phyloP scores from a whole-genome alignment of 1,284 basidiomycete species.

The Naganishia cerealis region DNA sequence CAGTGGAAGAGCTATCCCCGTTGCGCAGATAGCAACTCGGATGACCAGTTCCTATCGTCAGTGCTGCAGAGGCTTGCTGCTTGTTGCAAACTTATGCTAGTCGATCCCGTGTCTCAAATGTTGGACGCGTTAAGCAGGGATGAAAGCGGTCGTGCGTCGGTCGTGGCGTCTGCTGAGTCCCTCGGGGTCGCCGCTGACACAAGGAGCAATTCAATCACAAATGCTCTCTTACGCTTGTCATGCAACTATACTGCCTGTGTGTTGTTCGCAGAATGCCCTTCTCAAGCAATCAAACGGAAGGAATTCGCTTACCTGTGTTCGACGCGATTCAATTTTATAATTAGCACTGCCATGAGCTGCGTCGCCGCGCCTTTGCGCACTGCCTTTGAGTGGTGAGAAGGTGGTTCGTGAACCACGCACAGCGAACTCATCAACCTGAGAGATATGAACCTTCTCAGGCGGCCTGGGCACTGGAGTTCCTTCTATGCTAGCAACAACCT shows the following conservation, averaged over 20 bases:
- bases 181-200: neutral
- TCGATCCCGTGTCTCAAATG: conserved; percentile 20
- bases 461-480: too few species aligned
- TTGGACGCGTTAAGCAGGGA: conserved; percentile 5
- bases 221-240: too few species aligned
- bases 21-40: neutral
- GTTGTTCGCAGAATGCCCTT: neutral
- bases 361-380: too few species aligned
- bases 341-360: conserved; percentile 22
- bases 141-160: conserved; percentile 4
- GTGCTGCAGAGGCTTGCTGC: neutral
- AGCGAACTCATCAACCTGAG: too few species aligned
- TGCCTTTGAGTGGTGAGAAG: too few species aligned
- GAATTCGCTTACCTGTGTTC: conserved; percentile 1
- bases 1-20: neutral
- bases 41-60: neutral
- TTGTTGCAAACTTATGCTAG: neutral
- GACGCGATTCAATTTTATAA: conserved; percentile 1
- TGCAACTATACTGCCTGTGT: too few species aligned
- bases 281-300: neutral
- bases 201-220: neutral
- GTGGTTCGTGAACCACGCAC: too few species aligned
- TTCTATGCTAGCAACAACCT: too few species aligned
- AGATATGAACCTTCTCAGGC: too few species aligned
- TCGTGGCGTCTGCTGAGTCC: neutral